Conservation (phyloP, 305 asterid species). For the Rubia peregrina region DNA sequence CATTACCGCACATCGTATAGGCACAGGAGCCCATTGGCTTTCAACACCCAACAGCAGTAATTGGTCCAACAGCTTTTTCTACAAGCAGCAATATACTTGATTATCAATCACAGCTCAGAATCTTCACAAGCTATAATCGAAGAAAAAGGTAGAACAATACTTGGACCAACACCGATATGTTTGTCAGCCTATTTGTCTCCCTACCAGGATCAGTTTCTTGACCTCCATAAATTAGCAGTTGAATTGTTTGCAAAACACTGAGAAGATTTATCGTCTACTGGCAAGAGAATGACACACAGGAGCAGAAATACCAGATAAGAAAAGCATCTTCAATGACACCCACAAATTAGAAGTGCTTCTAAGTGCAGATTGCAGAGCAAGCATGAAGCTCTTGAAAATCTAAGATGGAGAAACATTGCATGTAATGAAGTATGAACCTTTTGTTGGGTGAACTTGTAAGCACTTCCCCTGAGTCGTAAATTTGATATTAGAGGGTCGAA, state of each 20-base stretch:
- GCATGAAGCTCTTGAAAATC: neutral
- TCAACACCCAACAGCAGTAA: conserved; percentile 91
- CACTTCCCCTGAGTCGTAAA: conserved; percentile 81
- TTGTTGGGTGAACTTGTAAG: conserved; percentile 86
- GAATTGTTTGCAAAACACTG: conserved; percentile 81
- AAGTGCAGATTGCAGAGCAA: conserved; percentile 5
- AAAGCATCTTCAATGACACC: conserved; percentile 20
- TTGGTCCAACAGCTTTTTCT: conserved; percentile 81
- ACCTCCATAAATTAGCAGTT: conserved; percentile 65
- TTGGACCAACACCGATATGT: conserved; percentile 86
- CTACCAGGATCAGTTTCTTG: conserved; percentile 63
- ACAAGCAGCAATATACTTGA: conserved; percentile 23
- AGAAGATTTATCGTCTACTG: conserved; percentile 93
- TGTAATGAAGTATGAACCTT: conserved; percentile 49
- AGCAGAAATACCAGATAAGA: conserved; percentile 30
- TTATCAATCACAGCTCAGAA: conserved; percentile 5
- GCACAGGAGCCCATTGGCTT: conserved; percentile 95
- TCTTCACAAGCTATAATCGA: conserved; percentile 4
- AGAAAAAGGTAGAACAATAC: conserved; percentile 28
- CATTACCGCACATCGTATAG: conserved; percentile 86
- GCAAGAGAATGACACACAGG: conserved; percentile 36
- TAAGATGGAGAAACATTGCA: conserved; percentile 8
- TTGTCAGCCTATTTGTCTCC: conserved; percentile 55
- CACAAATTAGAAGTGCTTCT: conserved; percentile 5
- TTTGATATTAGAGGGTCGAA: conserved; percentile 71